phyloP scores from a whole-genome alignment of 805 yeast species.

The Sugiyamaella boreocaroliniensis region DNA sequence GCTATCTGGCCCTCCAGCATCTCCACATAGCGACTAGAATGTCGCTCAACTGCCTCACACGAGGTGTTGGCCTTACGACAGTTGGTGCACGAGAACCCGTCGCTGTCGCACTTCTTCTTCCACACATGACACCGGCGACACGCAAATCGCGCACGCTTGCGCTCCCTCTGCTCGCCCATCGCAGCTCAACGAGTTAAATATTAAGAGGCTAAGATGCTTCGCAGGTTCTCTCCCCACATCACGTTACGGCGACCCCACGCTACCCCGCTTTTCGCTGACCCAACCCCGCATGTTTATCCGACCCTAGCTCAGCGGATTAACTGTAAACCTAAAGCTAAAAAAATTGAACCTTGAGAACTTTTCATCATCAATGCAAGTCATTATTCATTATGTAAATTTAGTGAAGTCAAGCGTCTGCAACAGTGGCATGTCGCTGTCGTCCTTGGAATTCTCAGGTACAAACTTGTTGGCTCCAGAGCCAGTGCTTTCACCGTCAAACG shows the following conservation, averaged over 20 bases:
- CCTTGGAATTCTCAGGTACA: not conserved
- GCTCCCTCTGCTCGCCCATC: not conserved
- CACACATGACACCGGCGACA: constrained; percentile 7
- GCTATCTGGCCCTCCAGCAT: constrained; percentile 4
- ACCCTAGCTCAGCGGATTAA: too few species aligned
- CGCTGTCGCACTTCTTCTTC: constrained; percentile 9
- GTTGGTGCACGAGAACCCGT: constrained; percentile 5
- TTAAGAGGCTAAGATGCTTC: not conserved
- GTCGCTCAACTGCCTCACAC: not conserved
- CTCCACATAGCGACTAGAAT: constrained; percentile 2
- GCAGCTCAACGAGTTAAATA: not conserved
- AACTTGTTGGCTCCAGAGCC: not conserved
- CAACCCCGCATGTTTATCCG: not conserved
- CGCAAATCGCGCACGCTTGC: constrained; percentile 9
- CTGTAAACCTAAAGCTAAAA: too few species aligned
- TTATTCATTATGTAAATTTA: constrained; percentile 4
- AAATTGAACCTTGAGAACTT: too few species aligned
- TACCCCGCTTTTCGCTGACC: not conserved
- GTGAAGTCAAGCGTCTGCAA: constrained; percentile 10
- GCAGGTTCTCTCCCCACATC: too few species aligned
- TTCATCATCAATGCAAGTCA: not conserved
- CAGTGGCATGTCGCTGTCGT: constrained; percentile 11
- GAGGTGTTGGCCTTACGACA: constrained; percentile 2
- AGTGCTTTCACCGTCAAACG: constrained; percentile 1
- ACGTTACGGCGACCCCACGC: not conserved